A percentile compares a stretch with the other conserved stretches of the same genome.
These are phyloP conservation scores for Citrus inodora DNA, from an alignment of 345 rosid genomes.

Conservation along the genomic window DNA sequence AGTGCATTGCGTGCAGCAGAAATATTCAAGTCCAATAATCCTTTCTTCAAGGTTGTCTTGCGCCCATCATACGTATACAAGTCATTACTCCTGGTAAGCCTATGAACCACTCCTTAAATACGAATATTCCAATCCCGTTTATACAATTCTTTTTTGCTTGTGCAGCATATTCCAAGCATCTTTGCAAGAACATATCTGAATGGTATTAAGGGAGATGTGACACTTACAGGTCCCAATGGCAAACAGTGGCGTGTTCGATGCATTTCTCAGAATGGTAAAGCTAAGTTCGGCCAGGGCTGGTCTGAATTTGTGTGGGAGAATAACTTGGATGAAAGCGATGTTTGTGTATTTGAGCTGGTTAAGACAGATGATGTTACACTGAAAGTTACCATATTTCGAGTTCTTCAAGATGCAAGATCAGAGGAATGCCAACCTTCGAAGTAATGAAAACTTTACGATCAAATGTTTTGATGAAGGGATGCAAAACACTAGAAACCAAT, in stretches of 20 bases:
- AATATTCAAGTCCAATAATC: conserved; percentile 28
- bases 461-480: neutral
- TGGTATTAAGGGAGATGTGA: conserved; percentile 33
- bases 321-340: conserved; percentile 55
- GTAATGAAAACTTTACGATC: neutral
- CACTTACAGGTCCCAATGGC: conserved; percentile 37
- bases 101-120: neutral
- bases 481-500: neutral
- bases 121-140: neutral
- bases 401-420: conserved; percentile 22
- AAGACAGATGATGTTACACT: conserved; percentile 31
- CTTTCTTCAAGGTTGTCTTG: conserved; percentile 36
- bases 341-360: conserved; percentile 55
- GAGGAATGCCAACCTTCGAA: neutral
- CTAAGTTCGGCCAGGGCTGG: conserved; percentile 56
- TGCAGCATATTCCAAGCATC: conserved; percentile 50
- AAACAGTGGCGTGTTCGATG: conserved; percentile 52
- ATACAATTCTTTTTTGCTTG: neutral
- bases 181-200: conserved; percentile 44
- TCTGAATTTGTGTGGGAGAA: conserved; percentile 45
- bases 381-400: conserved; percentile 53
- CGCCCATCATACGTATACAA: conserved; percentile 31
- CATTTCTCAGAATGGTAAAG: conserved; percentile 20
- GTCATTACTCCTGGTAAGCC: conserved; percentile 33
- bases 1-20: conserved; percentile 26